phyloP scores from a whole-genome alignment of 78 protist species.

The Protostelium mycophagum region DNA sequence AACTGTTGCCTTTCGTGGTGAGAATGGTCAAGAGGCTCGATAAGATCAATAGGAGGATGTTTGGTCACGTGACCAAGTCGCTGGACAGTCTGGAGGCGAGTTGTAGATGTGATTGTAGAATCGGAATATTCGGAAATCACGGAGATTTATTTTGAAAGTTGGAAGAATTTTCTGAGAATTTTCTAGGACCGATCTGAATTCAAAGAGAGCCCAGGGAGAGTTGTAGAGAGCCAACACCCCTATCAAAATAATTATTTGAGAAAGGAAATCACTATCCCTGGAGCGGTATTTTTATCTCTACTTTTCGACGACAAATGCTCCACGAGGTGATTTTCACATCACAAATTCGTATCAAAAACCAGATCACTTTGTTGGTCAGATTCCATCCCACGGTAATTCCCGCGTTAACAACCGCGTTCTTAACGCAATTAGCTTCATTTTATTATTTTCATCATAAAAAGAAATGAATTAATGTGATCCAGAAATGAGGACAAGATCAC shows the following conservation, averaged over 20 bases:
- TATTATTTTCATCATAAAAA: no score
- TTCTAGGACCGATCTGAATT: constrained; percentile 8
- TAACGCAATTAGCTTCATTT: no score
- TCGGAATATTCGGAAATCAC: no score
- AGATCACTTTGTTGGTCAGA: no score
- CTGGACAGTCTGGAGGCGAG: neutral
- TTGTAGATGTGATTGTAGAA: no score
- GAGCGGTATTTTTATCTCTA: constrained; percentile 48
- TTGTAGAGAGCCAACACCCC: constrained; percentile 50
- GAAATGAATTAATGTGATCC: no score
- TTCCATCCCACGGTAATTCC: no score
- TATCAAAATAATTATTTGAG: constrained; percentile 40
- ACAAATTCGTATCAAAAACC: no score
- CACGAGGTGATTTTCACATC: no score
- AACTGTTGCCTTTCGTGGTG: constrained; percentile 33
- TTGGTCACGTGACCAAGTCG: neutral
- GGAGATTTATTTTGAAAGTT: no score
- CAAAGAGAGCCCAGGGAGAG: constrained; percentile 43
- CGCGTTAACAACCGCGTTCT: no score
- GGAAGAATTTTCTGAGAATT: neutral
- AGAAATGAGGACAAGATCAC: neutral
- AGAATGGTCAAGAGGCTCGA: constrained; percentile 41
- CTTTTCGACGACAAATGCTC: constrained; percentile 37
- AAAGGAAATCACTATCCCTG: constrained; percentile 32
- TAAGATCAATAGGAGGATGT: neutral